Evolutionary conservation across 2,329 filamentous ascomycete species (phyloP).

Genomic region (Ceratocystis lukuohia): DNA sequence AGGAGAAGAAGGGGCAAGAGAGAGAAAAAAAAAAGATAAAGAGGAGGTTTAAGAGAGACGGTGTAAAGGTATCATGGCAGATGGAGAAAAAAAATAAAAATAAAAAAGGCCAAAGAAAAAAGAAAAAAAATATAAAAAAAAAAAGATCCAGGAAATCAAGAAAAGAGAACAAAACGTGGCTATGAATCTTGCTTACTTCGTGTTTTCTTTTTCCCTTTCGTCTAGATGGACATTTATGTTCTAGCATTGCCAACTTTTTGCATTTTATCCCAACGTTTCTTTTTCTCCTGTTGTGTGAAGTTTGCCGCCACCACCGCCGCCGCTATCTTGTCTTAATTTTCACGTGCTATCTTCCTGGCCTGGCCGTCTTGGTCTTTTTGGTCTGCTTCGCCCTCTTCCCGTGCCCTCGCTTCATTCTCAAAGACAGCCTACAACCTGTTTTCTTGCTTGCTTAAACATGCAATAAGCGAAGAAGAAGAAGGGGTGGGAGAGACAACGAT

Average conservation of each 20-base stretch:
- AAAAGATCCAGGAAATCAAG: no score
- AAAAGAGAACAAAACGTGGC: background rate
- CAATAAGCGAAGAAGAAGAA: no score
- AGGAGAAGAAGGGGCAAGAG: background rate
- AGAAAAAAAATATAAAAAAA: background rate
- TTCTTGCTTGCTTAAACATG: no score
- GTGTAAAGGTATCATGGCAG: no score
- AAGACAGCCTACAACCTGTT: no score
- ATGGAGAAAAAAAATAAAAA: background rate
- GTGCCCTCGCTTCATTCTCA: no score
- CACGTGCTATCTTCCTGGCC: background rate
- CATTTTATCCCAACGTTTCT: background rate
- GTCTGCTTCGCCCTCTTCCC: no score
- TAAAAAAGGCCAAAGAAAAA: background rate
- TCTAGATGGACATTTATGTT: background rate
- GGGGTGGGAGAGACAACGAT: no score
- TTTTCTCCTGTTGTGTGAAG: background rate
- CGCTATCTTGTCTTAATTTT: no score
- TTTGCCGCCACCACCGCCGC: no score
- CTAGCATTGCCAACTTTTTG: background rate
- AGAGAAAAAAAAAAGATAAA: no score
- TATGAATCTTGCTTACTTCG: background rate
- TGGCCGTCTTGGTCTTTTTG: background rate
- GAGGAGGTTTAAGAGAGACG: background rate
- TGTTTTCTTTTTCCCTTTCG: background rate